Base-by-base conservation (phyloP, 1,284 basidiomycete species). In the Exobasidium rhododendri region DNA sequence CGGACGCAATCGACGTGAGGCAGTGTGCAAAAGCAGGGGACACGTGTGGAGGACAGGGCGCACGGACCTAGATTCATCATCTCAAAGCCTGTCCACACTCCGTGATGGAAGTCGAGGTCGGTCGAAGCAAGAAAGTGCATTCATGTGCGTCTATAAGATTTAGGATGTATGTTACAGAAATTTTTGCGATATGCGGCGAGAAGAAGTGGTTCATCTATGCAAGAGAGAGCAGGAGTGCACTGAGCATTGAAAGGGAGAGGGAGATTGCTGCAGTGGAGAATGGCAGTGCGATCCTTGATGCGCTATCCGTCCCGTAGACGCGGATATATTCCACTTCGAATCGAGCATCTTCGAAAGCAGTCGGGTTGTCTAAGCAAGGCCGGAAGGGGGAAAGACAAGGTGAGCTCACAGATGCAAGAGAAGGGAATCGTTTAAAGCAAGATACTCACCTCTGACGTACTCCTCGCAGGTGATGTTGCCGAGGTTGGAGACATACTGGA, bases 241-340 rank as follows among this genome's bases (percentile, higher is more conserved):
- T 17, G 17, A 17, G 17, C 17, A 17, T 40, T 40, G 17, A 7
- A 40, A 40, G 10, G 35, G 17, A 7, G 17, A 40, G n/a, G n/a
- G n/a, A 10, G 35, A 40, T 10, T 40, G 35, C 17, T 40, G 17
- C 7, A 17, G 35, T 40, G 35, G 35, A 40, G 17, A 17, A 40
- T 40, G 35, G 10, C 7, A 40, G 35, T 40, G 17, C 17, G 22
- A 50, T 14, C n/a, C n/a, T n/a, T n/a, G n/a, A n/a, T n/a, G 53
- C 53, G 6, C 24, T 40, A 32, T 58, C 56, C 2, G 61, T 61
- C 7, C 35, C 35, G 58, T 76, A 76, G 17, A 73, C 60, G 22
- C 70, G 63, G 17, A 76, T 35, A 49, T 71, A 74, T 46, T 76
- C 72, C 32, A 76, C 63, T 53, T 76, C 72, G 66, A 67, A 76